Conservation (phyloP, 2,329 filamentous ascomycete genomes). For the Passalora sequoiae region DNA sequence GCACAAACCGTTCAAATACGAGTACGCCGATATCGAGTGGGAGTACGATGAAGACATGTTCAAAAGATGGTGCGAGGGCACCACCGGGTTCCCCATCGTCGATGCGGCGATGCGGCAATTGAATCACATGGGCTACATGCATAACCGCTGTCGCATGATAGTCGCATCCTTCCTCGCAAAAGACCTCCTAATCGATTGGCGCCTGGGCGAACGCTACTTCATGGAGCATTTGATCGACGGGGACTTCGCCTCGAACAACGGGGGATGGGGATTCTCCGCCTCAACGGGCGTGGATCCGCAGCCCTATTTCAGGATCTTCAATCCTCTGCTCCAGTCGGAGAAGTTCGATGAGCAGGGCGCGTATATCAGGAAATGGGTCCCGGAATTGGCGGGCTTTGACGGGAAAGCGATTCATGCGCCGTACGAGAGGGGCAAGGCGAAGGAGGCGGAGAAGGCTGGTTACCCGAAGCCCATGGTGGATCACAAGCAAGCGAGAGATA, state of each 20-base stretch:
- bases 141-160: slow-evolving; percentile 81
- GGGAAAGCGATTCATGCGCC: slow-evolving; percentile 76
- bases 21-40: slow-evolving; percentile 78
- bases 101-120: slow-evolving; percentile 83
- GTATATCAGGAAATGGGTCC: slow-evolving; percentile 79
- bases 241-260: slow-evolving; percentile 74
- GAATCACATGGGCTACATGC: slow-evolving; percentile 66
- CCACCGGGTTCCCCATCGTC: slow-evolving; percentile 75
- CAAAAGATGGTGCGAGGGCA: slow-evolving; percentile 66
- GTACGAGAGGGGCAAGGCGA: slow-evolving; percentile 59
- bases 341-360: slow-evolving; percentile 74
- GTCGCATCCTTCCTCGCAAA: slow-evolving; percentile 76
- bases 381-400: slow-evolving; percentile 61
- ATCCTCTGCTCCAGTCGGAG: slow-evolving; percentile 76
- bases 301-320: slow-evolving; percentile 88
- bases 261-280: slow-evolving; percentile 62
- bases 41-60: slow-evolving; percentile 68
- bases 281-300: slow-evolving; percentile 75
- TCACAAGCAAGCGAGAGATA: slow-evolving; percentile 63
- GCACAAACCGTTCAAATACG: slow-evolving; percentile 75
- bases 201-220: slow-evolving; percentile 74
- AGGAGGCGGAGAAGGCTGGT: slow-evolving; percentile 57
- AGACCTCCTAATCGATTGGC: slow-evolving; percentile 77
- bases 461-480: slow-evolving; percentile 73
- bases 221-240: slow-evolving; percentile 77